Base-by-base conservation (phyloP, 2,329 filamentous ascomycete species). In the Hymenoscyphus infarciens region DNA sequence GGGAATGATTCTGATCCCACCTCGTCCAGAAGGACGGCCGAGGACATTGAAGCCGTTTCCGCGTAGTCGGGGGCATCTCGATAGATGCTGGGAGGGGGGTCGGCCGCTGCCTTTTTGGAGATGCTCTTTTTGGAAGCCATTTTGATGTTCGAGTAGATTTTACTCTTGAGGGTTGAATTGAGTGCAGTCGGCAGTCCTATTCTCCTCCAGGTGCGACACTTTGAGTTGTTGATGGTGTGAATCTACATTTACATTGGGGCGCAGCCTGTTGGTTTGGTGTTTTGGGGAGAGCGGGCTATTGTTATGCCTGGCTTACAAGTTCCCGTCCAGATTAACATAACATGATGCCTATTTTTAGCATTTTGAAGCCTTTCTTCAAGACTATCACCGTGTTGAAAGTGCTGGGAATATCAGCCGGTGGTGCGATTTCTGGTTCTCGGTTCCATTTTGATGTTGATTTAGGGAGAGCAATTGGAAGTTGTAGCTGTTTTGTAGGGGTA, bases 1-100 rank as follows among this genome's bases (percentile, higher is more conserved):
- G 72, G 62, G 13, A 63, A 63, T 5, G 38, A 67, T 39, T 69
- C 25, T 27, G 25, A 27, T 27, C 4, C 66, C n/a, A 69, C 62
- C 15, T 69, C 63, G 5, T 62, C 68, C 4, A 71, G 42, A 0
- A 69, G 61, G 5, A 67, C 64, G 8, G 68, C 67, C 2, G 69
- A 70, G 6, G 66, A 68, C 13, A 62, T 71, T 33, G 69, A 67
- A 10, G 68, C 68, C 29, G 70, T 64, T 62, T 69, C 70, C 16
- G 67, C 64, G 6, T 59, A 60, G 27, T 65, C 62, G 15, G 63
- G 65, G 5, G 67, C 61, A 25, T 70, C 68, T 64, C 67, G 62
- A 45, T 69, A 69, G 22, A 66, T 45, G 27, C 35, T 19, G 2
- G 59, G 59, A 6, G 42, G 19, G 53, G 60, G 73, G 72, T 22